These are phyloP conservation scores for Lepidium africanum DNA, from an alignment of 345 rosid genomes.

Conservation along the genomic window DNA sequence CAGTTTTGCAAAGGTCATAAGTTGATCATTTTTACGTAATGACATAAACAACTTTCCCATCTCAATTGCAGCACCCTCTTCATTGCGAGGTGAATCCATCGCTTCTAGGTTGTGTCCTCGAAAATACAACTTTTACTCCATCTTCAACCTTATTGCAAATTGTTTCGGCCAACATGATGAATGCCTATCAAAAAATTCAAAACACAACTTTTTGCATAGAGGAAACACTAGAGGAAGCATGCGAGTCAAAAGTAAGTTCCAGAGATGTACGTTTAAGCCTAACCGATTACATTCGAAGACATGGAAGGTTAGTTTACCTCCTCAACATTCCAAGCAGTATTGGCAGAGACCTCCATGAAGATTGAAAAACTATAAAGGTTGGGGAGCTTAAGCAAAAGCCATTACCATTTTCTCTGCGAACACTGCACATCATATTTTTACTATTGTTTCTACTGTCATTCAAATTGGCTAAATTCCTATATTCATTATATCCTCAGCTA, in stretches of 20 bases:
- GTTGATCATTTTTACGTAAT: background rate
- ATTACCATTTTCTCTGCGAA: background rate
- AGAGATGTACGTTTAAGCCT: too few species aligned
- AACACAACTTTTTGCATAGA: background rate
- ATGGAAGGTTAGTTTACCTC: too few species aligned
- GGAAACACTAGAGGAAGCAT: too few species aligned
- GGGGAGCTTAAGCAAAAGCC: too few species aligned
- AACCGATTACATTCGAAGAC: too few species aligned
- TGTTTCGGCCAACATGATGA: constrained; percentile 81
- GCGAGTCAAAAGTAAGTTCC: too few species aligned
- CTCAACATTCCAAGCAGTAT: too few species aligned
- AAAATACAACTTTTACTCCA: constrained; percentile 91
- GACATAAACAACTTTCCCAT: background rate
- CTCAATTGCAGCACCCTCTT: constrained; percentile 81
- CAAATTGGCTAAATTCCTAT: background rate
- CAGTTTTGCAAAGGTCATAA: background rate
- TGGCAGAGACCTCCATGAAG: too few species aligned
- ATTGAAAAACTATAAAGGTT: too few species aligned
- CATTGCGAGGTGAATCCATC: constrained; percentile 63
- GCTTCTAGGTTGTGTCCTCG: constrained; percentile 40
- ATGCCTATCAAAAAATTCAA: constrained; percentile 46
- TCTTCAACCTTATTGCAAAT: constrained; percentile 92
- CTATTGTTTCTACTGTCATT: background rate
- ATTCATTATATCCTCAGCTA: background rate
- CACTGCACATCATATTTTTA: background rate